Base-by-base conservation (phyloP, 2,329 filamentous ascomycete genomes). In the Epichloe gansuensis region DNA sequence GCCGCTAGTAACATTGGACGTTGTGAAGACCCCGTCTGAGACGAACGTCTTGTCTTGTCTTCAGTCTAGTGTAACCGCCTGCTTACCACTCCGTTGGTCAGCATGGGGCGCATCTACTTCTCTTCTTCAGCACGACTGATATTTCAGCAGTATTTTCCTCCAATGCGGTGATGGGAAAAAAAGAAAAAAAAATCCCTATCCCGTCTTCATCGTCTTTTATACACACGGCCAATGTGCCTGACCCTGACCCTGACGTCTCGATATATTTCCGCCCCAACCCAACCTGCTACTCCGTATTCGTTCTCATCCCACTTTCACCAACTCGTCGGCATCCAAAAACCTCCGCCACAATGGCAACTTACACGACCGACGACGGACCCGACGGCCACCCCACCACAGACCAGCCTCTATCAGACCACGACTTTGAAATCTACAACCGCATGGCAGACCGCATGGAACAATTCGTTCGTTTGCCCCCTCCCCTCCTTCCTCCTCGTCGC, bases 361-460 rank as follows among this genome's bases (percentile, higher is more conserved):
- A 6, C 45, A 47, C 6, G 9, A 21, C 28, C 31, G 17, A 13
- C 45, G 23, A 13, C 45, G 23, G n/a, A 7, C 6, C 13, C 21
- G 12, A 44, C 5, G 23, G 17, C 31, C 13, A 3, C 31, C 11
- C 9, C 28, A 9, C 17, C n/a, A 9, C 43, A 38, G 37, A 23
- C 1, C 81, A 85, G 0, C 80, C 84, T 25, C 73, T 91, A 34
- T 81, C 80, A 0, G 67, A 80, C 1, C 71, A 75, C 52, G 85
- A 91, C 53, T 90, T 88, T 62, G 74, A 74, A 48, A 69, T 74
- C 41, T 91, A 85, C 67, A 90, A 91, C 68, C 75, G 75, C n/a
- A 71, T 89, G 62, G 83, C 86, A 0, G 85, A 86, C 53, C 76
- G 79, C 57, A 91, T 91, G 87, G 78, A 57, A 13, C 46, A 49